These are phyloP conservation scores for Leccinum aurantiacum DNA, from an alignment of 768 basidiomycete genomes.

Conservation along the genomic window DNA sequence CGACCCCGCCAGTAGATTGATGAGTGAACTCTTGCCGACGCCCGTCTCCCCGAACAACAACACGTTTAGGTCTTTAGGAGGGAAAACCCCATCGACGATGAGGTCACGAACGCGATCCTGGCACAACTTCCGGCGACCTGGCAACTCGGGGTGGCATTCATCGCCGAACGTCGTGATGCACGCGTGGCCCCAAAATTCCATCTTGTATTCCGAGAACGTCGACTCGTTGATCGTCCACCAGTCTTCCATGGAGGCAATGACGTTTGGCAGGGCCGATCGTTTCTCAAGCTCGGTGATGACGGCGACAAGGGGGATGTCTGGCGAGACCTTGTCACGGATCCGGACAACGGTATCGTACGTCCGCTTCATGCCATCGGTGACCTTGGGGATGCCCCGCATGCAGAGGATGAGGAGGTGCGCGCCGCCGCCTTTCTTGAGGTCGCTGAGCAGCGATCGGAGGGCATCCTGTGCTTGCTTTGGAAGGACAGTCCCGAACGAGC, in stretches of 20 bases:
- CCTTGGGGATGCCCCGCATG: neutral
- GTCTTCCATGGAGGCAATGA: neutral
- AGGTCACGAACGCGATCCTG: neutral
- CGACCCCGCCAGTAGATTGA: constrained; percentile 30
- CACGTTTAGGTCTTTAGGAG: constrained; percentile 28
- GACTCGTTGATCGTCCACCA: neutral
- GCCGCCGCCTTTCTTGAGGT: constrained; percentile 15
- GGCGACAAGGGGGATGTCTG: neutral
- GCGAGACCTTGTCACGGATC: neutral
- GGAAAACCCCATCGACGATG: neutral
- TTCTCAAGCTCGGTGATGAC: neutral
- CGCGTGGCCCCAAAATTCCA: neutral
- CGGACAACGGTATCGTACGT: neutral
- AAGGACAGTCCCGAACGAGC: constrained; percentile 8
- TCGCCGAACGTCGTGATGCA: neutral
- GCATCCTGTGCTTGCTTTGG: constrained; percentile 16
- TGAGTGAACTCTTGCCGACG: constrained; percentile 32
- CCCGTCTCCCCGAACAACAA: constrained; percentile 45
- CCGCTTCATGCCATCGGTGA: neutral
- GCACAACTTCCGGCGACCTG: neutral
- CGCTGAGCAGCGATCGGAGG: constrained; percentile 20
- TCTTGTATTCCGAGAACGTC: neutral
- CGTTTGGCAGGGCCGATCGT: neutral
- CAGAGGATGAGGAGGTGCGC: constrained; percentile 12
- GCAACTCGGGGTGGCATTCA: neutral